These are phyloP conservation scores for Salinomyces thailandicus DNA, from an alignment of 2,329 filamentous ascomycete genomes.

Conservation along the genomic window DNA sequence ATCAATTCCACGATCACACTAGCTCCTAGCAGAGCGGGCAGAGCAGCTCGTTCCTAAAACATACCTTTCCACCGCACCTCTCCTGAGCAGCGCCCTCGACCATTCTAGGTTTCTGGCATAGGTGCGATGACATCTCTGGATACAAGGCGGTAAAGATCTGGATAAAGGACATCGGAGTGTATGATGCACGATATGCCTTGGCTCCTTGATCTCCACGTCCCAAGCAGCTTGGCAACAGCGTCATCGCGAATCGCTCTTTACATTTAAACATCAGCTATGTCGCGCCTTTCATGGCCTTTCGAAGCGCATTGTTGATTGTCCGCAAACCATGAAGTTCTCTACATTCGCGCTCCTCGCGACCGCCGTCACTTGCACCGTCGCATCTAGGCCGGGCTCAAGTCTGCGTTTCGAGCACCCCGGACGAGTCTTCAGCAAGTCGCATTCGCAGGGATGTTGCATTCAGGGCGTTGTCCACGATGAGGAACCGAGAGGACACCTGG, in stretches of 20 bases:
- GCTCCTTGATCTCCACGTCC: not conserved
- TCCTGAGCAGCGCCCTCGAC: not conserved
- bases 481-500: not conserved
- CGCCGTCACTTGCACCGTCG: not conserved
- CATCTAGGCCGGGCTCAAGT: not conserved
- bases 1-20: not conserved
- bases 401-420: not conserved
- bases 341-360: not conserved
- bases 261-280: not conserved
- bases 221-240: not conserved
- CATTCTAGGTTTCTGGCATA: slow-evolving; percentile 1
- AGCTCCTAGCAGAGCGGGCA: not conserved
- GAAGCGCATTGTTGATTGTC: not conserved
- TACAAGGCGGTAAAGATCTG: not conserved
- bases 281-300: not conserved
- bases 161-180: slow-evolving; percentile 1
- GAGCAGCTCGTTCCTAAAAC: not conserved
- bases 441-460: not conserved
- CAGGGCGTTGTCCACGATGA: not conserved
- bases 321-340: not conserved
- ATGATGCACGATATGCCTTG: not conserved
- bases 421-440: not conserved
- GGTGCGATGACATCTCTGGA: not conserved
- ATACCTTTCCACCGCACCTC: not conserved
- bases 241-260: not conserved